Evolutionary conservation across 2,329 filamentous ascomycete genomes (phyloP).

Genomic region (Pseudogymnoascus sp.): DNA sequence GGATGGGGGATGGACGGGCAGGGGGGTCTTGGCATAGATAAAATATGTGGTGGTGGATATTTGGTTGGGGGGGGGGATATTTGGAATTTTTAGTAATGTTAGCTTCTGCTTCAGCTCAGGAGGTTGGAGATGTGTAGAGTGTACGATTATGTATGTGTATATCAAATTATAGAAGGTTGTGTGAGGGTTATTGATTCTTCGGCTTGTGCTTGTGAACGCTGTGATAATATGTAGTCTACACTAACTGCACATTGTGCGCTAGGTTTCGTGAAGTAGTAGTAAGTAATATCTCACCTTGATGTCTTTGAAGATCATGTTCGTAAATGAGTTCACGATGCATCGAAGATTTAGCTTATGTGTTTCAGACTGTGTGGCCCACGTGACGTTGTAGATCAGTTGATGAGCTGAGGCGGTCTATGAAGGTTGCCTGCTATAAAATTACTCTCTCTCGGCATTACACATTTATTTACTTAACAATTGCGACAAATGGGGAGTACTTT

Average conservation of each 20-base stretch:
- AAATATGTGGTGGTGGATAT: background rate
- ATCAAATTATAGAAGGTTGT: background rate
- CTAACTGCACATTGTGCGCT: background rate
- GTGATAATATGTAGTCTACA: background rate
- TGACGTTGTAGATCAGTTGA: background rate
- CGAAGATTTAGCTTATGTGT: no score
- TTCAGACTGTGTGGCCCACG: background rate
- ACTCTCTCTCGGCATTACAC: background rate
- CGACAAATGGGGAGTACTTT: background rate
- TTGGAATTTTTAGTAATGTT: background rate
- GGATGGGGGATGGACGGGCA: background rate
- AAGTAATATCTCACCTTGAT: background rate
- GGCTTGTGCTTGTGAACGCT: background rate
- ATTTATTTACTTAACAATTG: background rate
- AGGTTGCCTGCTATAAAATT: background rate
- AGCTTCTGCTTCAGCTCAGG: no score
- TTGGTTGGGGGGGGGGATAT: background rate
- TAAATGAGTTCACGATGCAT: background rate
- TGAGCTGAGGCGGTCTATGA: background rate
- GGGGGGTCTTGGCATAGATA: background rate
- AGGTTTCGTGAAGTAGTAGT: background rate
- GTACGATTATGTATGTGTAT: background rate
- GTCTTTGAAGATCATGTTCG: background rate
- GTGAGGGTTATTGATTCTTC: background rate
- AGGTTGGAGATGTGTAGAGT: background rate